Conservation (phyloP, 371 early-diverging fungal species). For the Sporodiniella umbellata region DNA sequence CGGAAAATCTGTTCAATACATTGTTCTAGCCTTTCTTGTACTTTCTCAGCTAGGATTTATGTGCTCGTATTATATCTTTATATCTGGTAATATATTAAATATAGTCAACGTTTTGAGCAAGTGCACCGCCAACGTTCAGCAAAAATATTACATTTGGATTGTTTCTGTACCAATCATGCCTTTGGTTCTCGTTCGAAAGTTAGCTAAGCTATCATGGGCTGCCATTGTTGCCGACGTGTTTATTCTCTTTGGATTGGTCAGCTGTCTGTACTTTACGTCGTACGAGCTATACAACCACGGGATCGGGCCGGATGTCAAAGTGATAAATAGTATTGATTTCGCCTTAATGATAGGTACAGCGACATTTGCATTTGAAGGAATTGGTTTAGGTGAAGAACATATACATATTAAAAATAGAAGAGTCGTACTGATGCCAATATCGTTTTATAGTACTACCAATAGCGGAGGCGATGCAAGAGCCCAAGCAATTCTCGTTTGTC, state of each 20-base stretch:
- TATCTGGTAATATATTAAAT: slow-evolving; percentile 42
- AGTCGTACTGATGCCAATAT: neutral
- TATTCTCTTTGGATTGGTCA: slow-evolving; percentile 64
- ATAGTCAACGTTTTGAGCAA: slow-evolving; percentile 40
- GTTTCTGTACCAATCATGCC: slow-evolving; percentile 62
- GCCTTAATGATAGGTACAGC: slow-evolving; percentile 76
- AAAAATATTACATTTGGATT: slow-evolving; percentile 55
- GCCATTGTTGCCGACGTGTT: slow-evolving; percentile 73
- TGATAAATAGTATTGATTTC: slow-evolving; percentile 58
- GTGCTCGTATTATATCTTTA: slow-evolving; percentile 45
- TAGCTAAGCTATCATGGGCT: slow-evolving; percentile 64
- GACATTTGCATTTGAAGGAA: slow-evolving; percentile 79
- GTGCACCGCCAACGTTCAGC: slow-evolving; percentile 23
- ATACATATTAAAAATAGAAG: neutral
- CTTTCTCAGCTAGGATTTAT: slow-evolving; percentile 65
- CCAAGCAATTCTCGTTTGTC: slow-evolving; percentile 56
- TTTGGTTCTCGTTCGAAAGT: slow-evolving; percentile 63
- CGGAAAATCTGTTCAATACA: slow-evolving; percentile 52
- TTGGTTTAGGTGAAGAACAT: slow-evolving; percentile 36
- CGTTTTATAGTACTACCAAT: slow-evolving; percentile 43
- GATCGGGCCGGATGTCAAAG: slow-evolving; percentile 39
- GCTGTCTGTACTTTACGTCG: slow-evolving; percentile 42
- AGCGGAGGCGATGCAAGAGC: slow-evolving; percentile 56
- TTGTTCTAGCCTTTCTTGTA: slow-evolving; percentile 60
- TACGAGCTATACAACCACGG: slow-evolving; percentile 27